Evolutionary conservation across 78 protist genomes (phyloP), one percentile per base, ranked within the genome.

Genomic region (Diacronema lutheri): DNA sequence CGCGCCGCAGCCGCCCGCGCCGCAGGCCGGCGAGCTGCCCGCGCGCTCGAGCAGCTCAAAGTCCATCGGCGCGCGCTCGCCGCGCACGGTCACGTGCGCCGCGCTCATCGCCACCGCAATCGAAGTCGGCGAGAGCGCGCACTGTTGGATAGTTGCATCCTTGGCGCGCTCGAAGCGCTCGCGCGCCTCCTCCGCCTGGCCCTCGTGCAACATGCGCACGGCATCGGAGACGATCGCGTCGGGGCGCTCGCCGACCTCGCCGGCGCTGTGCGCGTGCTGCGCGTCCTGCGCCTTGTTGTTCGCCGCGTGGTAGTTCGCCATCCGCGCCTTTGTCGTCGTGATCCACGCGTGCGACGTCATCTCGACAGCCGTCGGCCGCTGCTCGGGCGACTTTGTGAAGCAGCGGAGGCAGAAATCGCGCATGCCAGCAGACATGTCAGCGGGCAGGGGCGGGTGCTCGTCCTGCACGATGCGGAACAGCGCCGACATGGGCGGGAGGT

Each of bases 391-490:
- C 80, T 96, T 97, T 60, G 92, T 92, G 86, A 97, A 96, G 88
- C 96, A 94, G 68, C 71, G 88, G 77, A 88, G 61, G 38, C 96
- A 86, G 81, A 95, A 96, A 68, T 95, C 97, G 12, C 69, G 35
- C 40, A 93, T 86, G 29, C 88, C 66, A 13, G 37, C 57, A 29
- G 98, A 92, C 50, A 93, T 86, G 58, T 92, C 93, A 50, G 91
- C 90, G 21, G 98, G 99, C 19, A 95, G 60, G 1, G 98, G 98
- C 78, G 98, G 98, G 72, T 93, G 94, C 64, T 92, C 94, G 86
- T 97, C 99, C 58, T 95, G 96, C 35, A 97, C 98, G 41, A 97
- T 97, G 74, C 98, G 92, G 87, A 92, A 97, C 62, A 96, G 85
- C 16, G 99, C 99, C 16, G 97, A 88, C 97, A 96, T 90, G 65